Base-by-base conservation (phyloP, 176 grass and related monocot genomes). In the Secale cereale region DNA sequence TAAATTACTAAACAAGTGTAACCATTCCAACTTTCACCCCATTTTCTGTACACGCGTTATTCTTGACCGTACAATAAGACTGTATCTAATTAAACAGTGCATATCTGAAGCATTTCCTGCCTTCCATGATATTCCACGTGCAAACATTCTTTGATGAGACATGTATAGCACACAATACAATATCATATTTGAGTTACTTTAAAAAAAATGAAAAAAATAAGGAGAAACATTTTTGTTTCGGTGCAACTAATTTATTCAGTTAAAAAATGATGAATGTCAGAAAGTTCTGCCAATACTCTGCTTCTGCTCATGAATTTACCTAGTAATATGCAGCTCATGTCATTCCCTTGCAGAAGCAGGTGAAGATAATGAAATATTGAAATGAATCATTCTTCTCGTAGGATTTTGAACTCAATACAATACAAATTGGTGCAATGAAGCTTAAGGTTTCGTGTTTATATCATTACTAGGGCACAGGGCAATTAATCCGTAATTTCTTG, bases 401-500 rank as follows among this genome's bases (percentile, higher is more conserved):
- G 48, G n/a, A 43, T 76, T 74, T 7, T 59, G 35, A 31, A 60
- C 39, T 82, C 29, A 36, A 60, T 35, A 2, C 46, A 25, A 79
- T 23, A 43, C 81, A 80, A 74, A 66, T 22, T 48, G 17, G 1
- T 59, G 79, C 27, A 79, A 22, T 82, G 73, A 78, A 88, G 61
- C 63, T 87, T 69, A 82, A 77, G 40, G 31, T 30, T 37, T 63
- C 20, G 67, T 40, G 14, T 81, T 68, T 27, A 54, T 22, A 64
- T 81, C 27, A 70, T 71, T 56, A 60, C 52, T 54, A 40, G 13
- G 69, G 32, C 16, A 59, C 31, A 41, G 2, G 20, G 6, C 27
- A 76, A 80, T 66, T 27, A 36, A 75, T 84, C 59, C 32, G 75
- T 56, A 69, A 59, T 26, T 40, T 14, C 19, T 84, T 67, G 10